These are phyloP conservation scores for Buxus sempervirens DNA, from an alignment of 164 flowering plant species.

Conservation along the genomic window DNA sequence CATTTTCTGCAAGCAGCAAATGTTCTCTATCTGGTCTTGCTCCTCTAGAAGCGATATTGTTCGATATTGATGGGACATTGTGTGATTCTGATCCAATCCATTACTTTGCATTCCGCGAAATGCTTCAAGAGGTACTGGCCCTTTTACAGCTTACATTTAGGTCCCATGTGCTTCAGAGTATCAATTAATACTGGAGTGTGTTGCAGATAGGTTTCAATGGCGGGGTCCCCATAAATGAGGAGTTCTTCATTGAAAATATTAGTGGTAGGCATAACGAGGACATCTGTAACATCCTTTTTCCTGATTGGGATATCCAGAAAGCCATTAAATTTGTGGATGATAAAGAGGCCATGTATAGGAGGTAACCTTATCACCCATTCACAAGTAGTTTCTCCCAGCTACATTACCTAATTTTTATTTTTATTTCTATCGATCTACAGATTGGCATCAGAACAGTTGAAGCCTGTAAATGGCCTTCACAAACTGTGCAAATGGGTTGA, in stretches of 20 bases:
- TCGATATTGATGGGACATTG: conserved; percentile 94
- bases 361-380: conserved; percentile 36
- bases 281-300: conserved; percentile 54
- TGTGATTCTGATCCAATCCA: conserved; percentile 97
- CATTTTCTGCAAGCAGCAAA: conserved; percentile 35
- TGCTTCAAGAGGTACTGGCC: conserved; percentile 77
- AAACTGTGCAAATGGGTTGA: conserved; percentile 80
- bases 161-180: background rate
- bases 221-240: conserved; percentile 78
- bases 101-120: conserved; percentile 54
- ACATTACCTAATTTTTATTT: background rate
- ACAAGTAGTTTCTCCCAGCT: background rate
- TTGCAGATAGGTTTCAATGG: conserved; percentile 78
- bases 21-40: conserved; percentile 51
- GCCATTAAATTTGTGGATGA: conserved; percentile 65
- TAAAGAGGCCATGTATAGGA: conserved; percentile 80
- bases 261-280: conserved; percentile 74
- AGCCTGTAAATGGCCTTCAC: conserved; percentile 64
- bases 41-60: conserved; percentile 80
- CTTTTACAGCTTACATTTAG: conserved; percentile 4
- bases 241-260: conserved; percentile 56
- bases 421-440: conserved; percentile 34
- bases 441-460: conserved; percentile 54
- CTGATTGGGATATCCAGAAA: conserved; percentile 65
- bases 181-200: conserved; percentile 1